Base-by-base conservation (phyloP, 257 asterid genomes). In the Ilex asprella region DNA sequence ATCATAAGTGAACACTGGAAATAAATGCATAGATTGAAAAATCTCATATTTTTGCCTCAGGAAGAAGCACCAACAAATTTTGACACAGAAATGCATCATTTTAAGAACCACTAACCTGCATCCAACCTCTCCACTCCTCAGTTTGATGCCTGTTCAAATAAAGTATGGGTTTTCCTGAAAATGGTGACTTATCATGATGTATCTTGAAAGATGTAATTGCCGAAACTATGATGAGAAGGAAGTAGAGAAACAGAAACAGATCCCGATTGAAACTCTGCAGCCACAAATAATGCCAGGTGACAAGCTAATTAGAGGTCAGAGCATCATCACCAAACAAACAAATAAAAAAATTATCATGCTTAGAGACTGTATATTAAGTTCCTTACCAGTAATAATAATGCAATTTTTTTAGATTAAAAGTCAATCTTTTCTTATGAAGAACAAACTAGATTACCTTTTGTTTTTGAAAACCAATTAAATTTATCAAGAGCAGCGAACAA, bases 61-160 rank as follows among this genome's bases (percentile, higher is more conserved):
- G 41, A 35, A 35, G 41, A 35, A 35, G 8, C 41, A 35, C 41
- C 44, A 13, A 21, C 27, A 21, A 21, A 21, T 21, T 21, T 21
- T 21, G 27, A 21, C 27, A 21, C 27, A 21, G 27, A 21, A 21
- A 21, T 21, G 27, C 27, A 21, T 21, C 27, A 21, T 21, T 21
- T 21, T 21, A 21, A 21, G 27, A 21, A 62, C 62, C 52, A 50
- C 56, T 68, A 70, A 91, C 96, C 93, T 91, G 96, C 97, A 91
- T 91, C 97, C 95, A 85, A 16, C 97, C 97, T 81, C 82, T 91
- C 97, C 97, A 87, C 72, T 91, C 97, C 79, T 91, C 96, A 55
- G 97, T 91, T 76, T 91, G 97, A 78, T 91, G 96, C 73, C 97
- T 80, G 78, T 87, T 91, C 58, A 91, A 76, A 67, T 91, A 91